Conservation (phyloP, 2,329 filamentous ascomycete species). For the Colletotrichum destructivum region DNA sequence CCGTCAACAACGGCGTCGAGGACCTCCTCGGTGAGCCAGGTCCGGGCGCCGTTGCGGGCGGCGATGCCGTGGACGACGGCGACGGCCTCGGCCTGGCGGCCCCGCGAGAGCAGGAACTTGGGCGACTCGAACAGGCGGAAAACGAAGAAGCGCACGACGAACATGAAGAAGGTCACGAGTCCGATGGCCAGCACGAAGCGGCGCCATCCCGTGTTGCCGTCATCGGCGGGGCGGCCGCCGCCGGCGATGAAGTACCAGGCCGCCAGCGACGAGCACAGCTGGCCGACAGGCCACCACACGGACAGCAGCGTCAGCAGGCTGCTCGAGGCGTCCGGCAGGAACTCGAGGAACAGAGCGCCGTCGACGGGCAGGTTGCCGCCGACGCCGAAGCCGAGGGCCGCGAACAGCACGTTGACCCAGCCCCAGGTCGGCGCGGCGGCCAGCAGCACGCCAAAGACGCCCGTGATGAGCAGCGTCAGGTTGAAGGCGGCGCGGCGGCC, state of each 20-base stretch:
- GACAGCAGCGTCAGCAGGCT: constrained; percentile 84
- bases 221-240: constrained; percentile 67
- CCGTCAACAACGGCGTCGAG: constrained; percentile 67
- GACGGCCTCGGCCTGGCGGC: constrained; percentile 83
- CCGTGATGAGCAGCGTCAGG: constrained; percentile 81
- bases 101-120: constrained; percentile 84
- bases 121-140: constrained; percentile 90
- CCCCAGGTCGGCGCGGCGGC: constrained; percentile 80
- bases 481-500: constrained; percentile 89
- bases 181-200: constrained; percentile 81
- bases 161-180: constrained; percentile 82
- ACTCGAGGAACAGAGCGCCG: constrained; percentile 86
- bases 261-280: constrained; percentile 79
- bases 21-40: constrained; percentile 83
- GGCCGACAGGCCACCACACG: constrained; percentile 89
- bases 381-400: constrained; percentile 76
- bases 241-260: constrained; percentile 84
- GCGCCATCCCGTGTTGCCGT: constrained; percentile 76
- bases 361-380: constrained; percentile 86
- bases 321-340: constrained; percentile 81
- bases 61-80: constrained; percentile 86
- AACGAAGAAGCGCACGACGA: constrained; percentile 81
- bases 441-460: constrained; percentile 80
- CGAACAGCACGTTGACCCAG: constrained; percentile 72
- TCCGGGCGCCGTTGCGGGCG: constrained; percentile 77